phyloP scores from a whole-genome alignment of 257 asterid genomes.

The Capsicum pubescens region DNA sequence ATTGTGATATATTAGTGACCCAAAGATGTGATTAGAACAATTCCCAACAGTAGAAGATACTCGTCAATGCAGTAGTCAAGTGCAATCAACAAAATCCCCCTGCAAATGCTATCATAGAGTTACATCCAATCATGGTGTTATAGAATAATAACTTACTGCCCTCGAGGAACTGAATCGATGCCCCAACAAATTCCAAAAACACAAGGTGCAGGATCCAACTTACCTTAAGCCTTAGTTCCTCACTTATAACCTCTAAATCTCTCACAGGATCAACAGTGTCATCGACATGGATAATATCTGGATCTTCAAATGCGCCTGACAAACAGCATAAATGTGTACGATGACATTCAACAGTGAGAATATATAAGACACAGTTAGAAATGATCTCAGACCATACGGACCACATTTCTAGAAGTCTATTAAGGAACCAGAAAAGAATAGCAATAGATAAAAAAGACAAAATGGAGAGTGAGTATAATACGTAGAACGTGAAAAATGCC shows the following conservation, averaged over 20 bases:
- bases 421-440: not conserved
- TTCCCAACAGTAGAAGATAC: not conserved
- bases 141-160: not conserved
- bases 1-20: not conserved
- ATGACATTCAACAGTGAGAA: slow-evolving; percentile 1
- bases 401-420: not conserved
- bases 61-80: not conserved
- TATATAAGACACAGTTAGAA: slow-evolving; percentile 23
- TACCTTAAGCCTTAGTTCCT: slow-evolving; percentile 93
- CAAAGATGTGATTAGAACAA: not conserved
- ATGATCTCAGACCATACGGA: not conserved
- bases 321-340: slow-evolving; percentile 22
- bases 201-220: slow-evolving; percentile 18
- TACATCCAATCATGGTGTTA: not conserved
- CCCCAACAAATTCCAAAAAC: slow-evolving; percentile 4
- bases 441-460: slow-evolving; percentile 21
- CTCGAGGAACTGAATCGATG: not conserved
- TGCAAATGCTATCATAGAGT: slow-evolving; percentile 5
- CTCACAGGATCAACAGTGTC: slow-evolving; percentile 95
- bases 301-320: slow-evolving; percentile 96
- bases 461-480: slow-evolving; percentile 44
- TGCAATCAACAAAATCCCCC: slow-evolving; percentile 24
- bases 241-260: slow-evolving; percentile 85
- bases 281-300: slow-evolving; percentile 94
- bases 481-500: slow-evolving; percentile 98